These are phyloP conservation scores for Kwoniella sp. DNA, from an alignment of 768 basidiomycete genomes.

Conservation along the genomic window DNA sequence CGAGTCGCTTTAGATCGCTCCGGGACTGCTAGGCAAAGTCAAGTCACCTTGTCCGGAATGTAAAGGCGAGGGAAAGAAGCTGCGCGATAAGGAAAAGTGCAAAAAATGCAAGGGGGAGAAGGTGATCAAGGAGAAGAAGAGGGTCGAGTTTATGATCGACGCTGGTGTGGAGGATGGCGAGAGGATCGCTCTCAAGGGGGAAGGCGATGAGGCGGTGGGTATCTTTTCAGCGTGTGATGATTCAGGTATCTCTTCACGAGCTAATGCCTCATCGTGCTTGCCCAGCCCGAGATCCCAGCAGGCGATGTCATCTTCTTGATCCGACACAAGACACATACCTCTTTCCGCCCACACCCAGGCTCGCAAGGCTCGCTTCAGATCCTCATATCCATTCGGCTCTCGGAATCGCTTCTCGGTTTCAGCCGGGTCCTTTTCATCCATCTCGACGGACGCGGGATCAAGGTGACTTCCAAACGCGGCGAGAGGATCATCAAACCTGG, in stretches of 20 bases:
- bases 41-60: slow-evolving; percentile 49
- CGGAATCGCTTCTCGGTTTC: slow-evolving; percentile 93
- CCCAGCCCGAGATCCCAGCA: slow-evolving; percentile 74
- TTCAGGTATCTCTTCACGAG: background rate
- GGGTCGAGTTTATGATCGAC: slow-evolving; percentile 80
- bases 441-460: slow-evolving; percentile 87
- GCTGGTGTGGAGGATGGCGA: slow-evolving; percentile 80
- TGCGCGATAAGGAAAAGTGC: slow-evolving; percentile 42
- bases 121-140: slow-evolving; percentile 78
- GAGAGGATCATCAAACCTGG: slow-evolving; percentile 63
- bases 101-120: slow-evolving; percentile 91
- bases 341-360: slow-evolving; percentile 64
- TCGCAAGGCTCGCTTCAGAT: slow-evolving; percentile 61
- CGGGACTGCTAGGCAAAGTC: slow-evolving; percentile 48
- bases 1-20: slow-evolving; percentile 30
- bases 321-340: slow-evolving; percentile 62
- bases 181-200: slow-evolving; percentile 80
- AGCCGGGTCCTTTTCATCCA: slow-evolving; percentile 84
- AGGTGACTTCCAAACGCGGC: slow-evolving; percentile 61
- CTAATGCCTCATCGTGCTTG: background rate
- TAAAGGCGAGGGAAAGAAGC: slow-evolving; percentile 41
- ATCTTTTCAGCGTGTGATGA: background rate
- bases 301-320: slow-evolving; percentile 88
- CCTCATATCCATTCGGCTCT: slow-evolving; percentile 77
- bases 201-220: slow-evolving; percentile 80